These are phyloP conservation scores for Incumbomyces lentus DNA, from an alignment of 2,329 filamentous ascomycete species.

Conservation along the genomic window DNA sequence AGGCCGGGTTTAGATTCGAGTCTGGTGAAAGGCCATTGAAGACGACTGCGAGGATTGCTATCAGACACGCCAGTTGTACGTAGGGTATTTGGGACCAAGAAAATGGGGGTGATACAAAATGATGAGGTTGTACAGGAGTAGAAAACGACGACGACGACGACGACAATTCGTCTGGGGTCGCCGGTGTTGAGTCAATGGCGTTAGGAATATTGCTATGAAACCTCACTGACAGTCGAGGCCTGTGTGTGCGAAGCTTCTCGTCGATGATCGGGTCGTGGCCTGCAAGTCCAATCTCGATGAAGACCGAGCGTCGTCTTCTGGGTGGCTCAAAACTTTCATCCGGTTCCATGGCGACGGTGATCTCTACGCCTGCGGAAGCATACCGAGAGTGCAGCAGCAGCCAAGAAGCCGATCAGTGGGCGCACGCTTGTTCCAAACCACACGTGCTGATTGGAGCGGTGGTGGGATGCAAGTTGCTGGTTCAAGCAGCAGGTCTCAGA, in stretches of 20 bases:
- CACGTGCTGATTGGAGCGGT: too few species aligned
- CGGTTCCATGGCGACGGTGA: background rate
- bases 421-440: too few species aligned
- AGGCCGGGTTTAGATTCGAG: conserved; percentile 6
- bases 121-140: background rate
- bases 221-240: conserved; percentile 15
- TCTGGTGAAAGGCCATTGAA: conserved; percentile 8
- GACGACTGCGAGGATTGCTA: conserved; percentile 15
- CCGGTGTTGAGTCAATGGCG: background rate
- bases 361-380: too few species aligned
- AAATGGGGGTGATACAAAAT: conserved; percentile 3
- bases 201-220: conserved; percentile 15
- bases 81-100: conserved; percentile 12
- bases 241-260: conserved; percentile 11
- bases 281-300: conserved; percentile 20
- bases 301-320: conserved; percentile 15
- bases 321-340: background rate
- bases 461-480: too few species aligned
- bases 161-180: conserved; percentile 3
- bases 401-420: too few species aligned
- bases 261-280: conserved; percentile 16
- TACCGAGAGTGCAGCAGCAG: too few species aligned
- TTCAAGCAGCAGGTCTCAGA: too few species aligned
- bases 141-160: background rate
- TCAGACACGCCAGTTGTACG: conserved; percentile 15